Base-by-base conservation (phyloP, 1,284 basidiomycete species). In the Ustilago cynodontis region DNA sequence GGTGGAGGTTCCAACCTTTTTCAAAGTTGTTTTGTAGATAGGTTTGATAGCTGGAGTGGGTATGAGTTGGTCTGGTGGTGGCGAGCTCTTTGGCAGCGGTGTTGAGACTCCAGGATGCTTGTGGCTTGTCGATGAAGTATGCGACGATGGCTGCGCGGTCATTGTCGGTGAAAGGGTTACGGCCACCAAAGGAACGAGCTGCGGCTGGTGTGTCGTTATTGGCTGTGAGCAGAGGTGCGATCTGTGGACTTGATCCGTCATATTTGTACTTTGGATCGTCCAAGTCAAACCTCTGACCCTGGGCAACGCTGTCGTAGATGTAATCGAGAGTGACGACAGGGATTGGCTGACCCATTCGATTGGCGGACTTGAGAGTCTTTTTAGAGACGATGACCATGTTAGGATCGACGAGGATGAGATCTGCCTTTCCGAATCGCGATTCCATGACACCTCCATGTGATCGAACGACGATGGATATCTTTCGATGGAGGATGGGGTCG, bases 21-120 rank as follows among this genome's bases (percentile, higher is more conserved):
- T 69, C 67, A 37, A 78, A 66, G 52, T 80, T 80, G 45, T 52
- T 45, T 31, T 77, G 76, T 5, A 80, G 57, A 53, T 71, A 79
- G 26, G 77, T 58, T 37, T 78, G 78, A 39, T 68, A 80, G 65
- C 78, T 80, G 14, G 45, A n/a, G 13, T 63, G 52, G n/a, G 71
- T 65, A 52, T 82, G 80, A 13, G 61, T 51, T 8, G 76, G 74
- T 7, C 65, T 52, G 43, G 24, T 45, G 6, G 49, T 41, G 16
- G 76, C 69, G 6, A 82, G 65, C 22, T 68, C 58, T 31, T 61
- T 59, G 8, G 80, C 76, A 8, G 77, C 64, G 9, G 65, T 58
- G 35, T 77, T 79, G 50, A 80, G 62, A 50, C 78, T 82, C 66
- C 72, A 80, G 18, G 56, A 33, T 4, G 68, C 53, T 35, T 61